Percentiles rank a stretch among this genome's conserved stretches.
Evolutionary conservation across 371 early-diverging fungal species (phyloP).

Genomic region (Fennellomyces sp.): DNA sequence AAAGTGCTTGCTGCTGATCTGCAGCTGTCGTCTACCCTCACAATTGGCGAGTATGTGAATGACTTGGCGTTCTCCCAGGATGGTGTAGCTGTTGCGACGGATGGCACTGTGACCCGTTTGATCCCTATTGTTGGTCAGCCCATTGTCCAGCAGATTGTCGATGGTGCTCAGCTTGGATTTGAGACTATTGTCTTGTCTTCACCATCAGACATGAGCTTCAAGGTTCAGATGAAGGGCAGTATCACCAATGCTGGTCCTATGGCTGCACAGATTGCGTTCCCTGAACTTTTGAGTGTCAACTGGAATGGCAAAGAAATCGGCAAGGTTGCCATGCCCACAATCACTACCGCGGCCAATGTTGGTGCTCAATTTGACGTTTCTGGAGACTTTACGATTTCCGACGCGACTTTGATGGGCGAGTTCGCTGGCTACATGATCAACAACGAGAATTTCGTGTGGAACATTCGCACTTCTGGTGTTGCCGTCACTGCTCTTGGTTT

Average conservation of each 20-base stretch:
- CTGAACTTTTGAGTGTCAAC: constrained; percentile 45
- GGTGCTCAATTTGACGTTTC: constrained; percentile 51
- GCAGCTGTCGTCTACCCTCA: constrained; percentile 41
- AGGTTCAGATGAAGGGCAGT: constrained; percentile 50
- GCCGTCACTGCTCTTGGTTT: constrained; percentile 62
- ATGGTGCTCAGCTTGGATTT: constrained; percentile 47
- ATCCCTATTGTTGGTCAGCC: constrained; percentile 59
- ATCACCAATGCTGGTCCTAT: constrained; percentile 64
- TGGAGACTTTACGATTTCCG: constrained; percentile 48
- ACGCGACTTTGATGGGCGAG: constrained; percentile 45
- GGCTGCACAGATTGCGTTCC: constrained; percentile 59
- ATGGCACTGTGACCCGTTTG: constrained; percentile 42
- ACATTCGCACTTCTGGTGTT: constrained; percentile 50
- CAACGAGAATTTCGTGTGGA: constrained; percentile 58
- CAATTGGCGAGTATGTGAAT: constrained; percentile 54
- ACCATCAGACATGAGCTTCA: constrained; percentile 47
- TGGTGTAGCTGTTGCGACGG: constrained; percentile 43
- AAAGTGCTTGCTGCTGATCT: constrained; percentile 51
- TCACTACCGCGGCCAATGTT: constrained; percentile 47
- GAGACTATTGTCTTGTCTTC: constrained; percentile 47
- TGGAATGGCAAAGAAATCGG: constrained; percentile 59
- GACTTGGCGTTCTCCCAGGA: constrained; percentile 49
- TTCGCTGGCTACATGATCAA: constrained; percentile 62
- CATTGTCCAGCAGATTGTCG: constrained; percentile 56
- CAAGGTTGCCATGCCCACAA: constrained; percentile 48